Evolutionary conservation across 768 basidiomycete genomes (phyloP), one percentile per base, ranked within the genome.

Genomic region (Megacollybia marginata): DNA sequence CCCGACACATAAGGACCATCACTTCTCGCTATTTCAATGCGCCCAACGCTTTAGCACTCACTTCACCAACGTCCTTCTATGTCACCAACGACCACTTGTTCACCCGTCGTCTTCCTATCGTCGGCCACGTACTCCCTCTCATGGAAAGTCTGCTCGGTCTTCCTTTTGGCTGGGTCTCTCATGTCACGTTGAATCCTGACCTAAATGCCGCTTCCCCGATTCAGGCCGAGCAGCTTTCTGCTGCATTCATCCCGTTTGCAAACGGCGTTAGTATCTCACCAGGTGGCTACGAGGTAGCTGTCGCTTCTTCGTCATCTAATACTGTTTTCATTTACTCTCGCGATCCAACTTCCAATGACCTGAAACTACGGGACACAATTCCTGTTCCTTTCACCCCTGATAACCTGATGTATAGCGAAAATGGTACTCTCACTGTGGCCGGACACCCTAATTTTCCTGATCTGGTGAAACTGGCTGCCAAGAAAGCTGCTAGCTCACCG

Each of bases 31-130:
- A 73, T 48, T 80, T 87, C 55, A 63, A 82, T 31, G 72, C 85
- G 9, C 82, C 85, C 23, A 89, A 89, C 59, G 69, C 81, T 3
- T 60, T 89, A 51, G 79, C 84, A 15, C 62, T 85, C 32, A 82
- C 84, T 9, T 77, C 82, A 40, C 77, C 81, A 1, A 73, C 76
- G 50, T 76, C 82, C 1, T 88, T 89, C 62, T 88, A 82, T 57
- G 73, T 88, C 45, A 76, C 77, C 38, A 84, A 89, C 58, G 87
- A 89, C 60, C 87, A 89, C 57, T 63, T 77, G 33, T 60, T 85
- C 57, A 86, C 83, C 2, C 74, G 82, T 8, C 79, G 86, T 12
- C 65, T 80, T 16, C 79, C 80, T 0, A 58, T 63, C 9, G 35
- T 83, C n/a, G 79, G 80, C 9, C 63, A 65, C 38, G 49, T 80